Evolutionary conservation across 345 rosid genomes (phyloP).

Genomic region (Rhizophora mangle): DNA sequence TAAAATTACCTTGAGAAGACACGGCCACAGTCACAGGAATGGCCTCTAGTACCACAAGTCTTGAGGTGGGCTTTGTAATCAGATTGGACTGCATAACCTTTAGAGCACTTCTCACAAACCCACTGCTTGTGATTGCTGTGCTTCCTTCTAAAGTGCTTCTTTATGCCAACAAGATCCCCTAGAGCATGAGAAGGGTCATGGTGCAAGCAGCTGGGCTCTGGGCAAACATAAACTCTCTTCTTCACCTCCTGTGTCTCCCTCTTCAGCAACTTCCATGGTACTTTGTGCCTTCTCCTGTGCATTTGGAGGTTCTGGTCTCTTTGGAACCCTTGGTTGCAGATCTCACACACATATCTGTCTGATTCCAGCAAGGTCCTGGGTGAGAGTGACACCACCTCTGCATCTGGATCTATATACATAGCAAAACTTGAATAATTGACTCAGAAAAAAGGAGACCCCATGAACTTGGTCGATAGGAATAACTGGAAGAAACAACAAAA

Average conservation of each 20-base stretch:
- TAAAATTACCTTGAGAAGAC: slow-evolving; percentile 70
- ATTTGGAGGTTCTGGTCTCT: slow-evolving; percentile 87
- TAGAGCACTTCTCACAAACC: slow-evolving; percentile 75
- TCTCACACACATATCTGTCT: slow-evolving; percentile 79
- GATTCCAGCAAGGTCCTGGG: slow-evolving; percentile 74
- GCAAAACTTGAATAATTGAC: no score
- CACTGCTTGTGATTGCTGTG: slow-evolving; percentile 80
- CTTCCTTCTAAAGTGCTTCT: slow-evolving; percentile 73
- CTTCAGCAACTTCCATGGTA: slow-evolving; percentile 81
- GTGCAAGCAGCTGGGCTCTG: slow-evolving; percentile 74
- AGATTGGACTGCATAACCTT: slow-evolving; percentile 85
- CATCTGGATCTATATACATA: slow-evolving; percentile 64
- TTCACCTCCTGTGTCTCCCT: slow-evolving; percentile 64
- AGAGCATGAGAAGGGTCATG: slow-evolving; percentile 82
- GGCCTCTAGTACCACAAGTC: slow-evolving; percentile 86
- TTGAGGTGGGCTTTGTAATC: slow-evolving; percentile 89
- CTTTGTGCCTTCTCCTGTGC: slow-evolving; percentile 83
- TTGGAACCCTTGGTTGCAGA: slow-evolving; percentile 89
- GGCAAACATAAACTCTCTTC: slow-evolving; percentile 78
- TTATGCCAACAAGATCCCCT: slow-evolving; percentile 84
- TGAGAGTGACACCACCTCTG: slow-evolving; percentile 77
- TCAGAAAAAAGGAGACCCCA: background rate
- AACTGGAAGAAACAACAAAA: background rate
- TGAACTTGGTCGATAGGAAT: background rate
- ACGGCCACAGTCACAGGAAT: slow-evolving; percentile 88